Conservation (phyloP, 345 rosid species). For the Lepidium aucheri region DNA sequence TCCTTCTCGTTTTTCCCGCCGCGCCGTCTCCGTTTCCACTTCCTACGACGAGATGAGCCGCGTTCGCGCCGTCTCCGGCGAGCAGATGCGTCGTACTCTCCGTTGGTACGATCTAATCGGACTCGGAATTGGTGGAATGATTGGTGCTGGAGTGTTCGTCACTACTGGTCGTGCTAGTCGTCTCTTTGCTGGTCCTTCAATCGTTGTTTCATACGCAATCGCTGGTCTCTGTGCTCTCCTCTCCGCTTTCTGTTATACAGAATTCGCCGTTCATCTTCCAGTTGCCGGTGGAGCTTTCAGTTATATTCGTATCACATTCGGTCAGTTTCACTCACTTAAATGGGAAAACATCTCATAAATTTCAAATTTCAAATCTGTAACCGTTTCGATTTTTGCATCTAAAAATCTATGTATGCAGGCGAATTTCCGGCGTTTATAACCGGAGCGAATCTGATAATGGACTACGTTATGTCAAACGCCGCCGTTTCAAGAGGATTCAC, state of each 20-base stretch:
- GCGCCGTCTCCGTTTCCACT: constrained; percentile 68
- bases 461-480: constrained; percentile 92
- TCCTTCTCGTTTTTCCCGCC: constrained; percentile 56
- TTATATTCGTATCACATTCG: constrained; percentile 84
- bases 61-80: constrained; percentile 52
- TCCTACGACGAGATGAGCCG: constrained; percentile 68
- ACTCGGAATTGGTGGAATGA: constrained; percentile 89
- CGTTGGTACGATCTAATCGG: constrained; percentile 81
- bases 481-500: constrained; percentile 81
- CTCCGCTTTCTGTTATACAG: constrained; percentile 96
- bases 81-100: constrained; percentile 60
- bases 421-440: constrained; percentile 82
- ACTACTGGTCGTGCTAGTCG: constrained; percentile 64
- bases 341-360: background rate
- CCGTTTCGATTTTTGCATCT: background rate
- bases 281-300: constrained; percentile 99
- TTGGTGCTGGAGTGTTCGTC: constrained; percentile 90
- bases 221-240: constrained; percentile 91
- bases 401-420: constrained; percentile 31
- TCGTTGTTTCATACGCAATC: constrained; percentile 78
- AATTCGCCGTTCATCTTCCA: constrained; percentile 94
- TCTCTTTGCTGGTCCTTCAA: constrained; percentile 61
- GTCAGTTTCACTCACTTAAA: constrained; percentile 26
- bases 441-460: constrained; percentile 76
- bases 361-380: constrained; percentile 5